Evolutionary conservation across 768 basidiomycete species (phyloP).

Genomic region (Serendipita indica): DNA sequence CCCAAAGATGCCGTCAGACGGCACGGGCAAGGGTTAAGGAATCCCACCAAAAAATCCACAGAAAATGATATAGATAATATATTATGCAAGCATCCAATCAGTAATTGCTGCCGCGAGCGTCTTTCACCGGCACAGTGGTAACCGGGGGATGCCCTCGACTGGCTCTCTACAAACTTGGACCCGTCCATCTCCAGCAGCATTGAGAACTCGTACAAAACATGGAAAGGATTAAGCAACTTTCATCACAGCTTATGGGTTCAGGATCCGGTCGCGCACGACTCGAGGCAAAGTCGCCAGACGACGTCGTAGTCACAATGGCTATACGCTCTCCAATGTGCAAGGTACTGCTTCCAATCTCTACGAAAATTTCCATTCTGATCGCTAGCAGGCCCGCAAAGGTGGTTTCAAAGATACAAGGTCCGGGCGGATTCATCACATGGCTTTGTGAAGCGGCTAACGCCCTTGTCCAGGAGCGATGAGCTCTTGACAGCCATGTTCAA

Average conservation of each 20-base stretch:
- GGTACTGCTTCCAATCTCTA: not conserved
- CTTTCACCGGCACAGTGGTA: no score
- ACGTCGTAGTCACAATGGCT: constrained; percentile 73
- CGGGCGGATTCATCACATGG: not conserved
- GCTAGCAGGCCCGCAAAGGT: constrained; percentile 44
- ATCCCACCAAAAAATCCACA: no score
- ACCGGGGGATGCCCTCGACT: no score
- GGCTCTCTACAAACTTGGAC: no score
- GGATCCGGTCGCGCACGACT: constrained; percentile 21
- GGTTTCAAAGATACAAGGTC: constrained; percentile 46
- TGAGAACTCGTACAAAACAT: not conserved
- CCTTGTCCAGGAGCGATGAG: constrained; percentile 15
- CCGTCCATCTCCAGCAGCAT: not conserved
- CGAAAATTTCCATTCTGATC: constrained; percentile 13
- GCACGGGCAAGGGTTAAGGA: no score
- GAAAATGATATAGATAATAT: no score
- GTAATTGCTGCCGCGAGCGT: no score
- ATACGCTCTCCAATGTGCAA: constrained; percentile 64
- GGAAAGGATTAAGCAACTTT: not conserved
- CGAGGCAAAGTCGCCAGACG: constrained; percentile 46
- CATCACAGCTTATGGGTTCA: not conserved
- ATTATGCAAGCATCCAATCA: no score
- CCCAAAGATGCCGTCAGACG: no score
- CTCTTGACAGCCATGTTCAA: constrained; percentile 46
- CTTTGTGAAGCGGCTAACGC: not conserved